phyloP scores from a whole-genome alignment of 2,329 filamentous ascomycete species.

The Simplicillium sp. region DNA sequence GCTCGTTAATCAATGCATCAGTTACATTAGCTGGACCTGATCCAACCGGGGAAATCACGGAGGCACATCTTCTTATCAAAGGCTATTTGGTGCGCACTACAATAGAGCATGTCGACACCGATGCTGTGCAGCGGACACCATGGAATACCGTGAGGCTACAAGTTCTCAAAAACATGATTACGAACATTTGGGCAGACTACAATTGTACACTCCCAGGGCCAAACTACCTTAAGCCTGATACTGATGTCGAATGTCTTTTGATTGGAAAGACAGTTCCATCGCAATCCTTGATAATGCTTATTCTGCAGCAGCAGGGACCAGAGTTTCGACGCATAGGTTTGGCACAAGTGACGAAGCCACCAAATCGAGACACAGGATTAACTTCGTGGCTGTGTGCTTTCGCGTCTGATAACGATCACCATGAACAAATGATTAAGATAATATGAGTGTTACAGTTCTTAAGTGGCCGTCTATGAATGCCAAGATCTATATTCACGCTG shows the following conservation, averaged over 20 bases:
- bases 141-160: conserved; percentile 4
- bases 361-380: too few species aligned
- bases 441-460: too few species aligned
- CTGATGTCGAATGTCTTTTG: conserved; percentile 3
- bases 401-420: too few species aligned
- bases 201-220: conserved; percentile 2
- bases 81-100: conserved; percentile 1
- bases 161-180: conserved; percentile 2
- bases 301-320: neutral
- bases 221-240: neutral
- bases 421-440: too few species aligned
- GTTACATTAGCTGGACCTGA: conserved; percentile 3
- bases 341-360: too few species aligned
- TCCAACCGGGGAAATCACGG: conserved; percentile 4
- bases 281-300: neutral
- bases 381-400: too few species aligned
- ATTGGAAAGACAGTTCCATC: conserved; percentile 3
- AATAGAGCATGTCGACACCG: neutral
- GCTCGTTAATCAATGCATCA: neutral
- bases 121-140: neutral
- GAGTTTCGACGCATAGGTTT: neutral
- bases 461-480: too few species aligned
- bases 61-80: conserved; percentile 1
- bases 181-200: conserved; percentile 7
- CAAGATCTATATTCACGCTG: neutral